Percentiles rank a stretch among this genome's conserved stretches.
These are phyloP conservation scores for Sporothrix inflata DNA, from an alignment of 2,329 filamentous ascomycete species.

Conservation along the genomic window DNA sequence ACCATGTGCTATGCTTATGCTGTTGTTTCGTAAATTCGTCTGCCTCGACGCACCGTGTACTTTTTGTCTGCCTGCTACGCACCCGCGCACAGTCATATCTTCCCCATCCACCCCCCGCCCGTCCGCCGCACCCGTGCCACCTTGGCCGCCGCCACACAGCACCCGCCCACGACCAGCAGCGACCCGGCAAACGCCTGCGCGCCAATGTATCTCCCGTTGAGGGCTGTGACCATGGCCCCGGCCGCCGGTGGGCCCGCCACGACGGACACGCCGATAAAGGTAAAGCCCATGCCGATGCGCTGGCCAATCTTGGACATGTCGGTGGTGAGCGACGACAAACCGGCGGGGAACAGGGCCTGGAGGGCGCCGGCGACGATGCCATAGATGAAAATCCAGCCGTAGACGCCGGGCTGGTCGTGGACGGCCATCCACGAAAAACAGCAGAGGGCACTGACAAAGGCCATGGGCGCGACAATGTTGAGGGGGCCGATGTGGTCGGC, in stretches of 20 bases:
- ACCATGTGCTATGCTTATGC: too few relatives aligned
- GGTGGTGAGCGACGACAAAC: conserved; percentile 53
- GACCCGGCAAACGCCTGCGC: conserved; percentile 56
- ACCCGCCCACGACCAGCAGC: conserved; percentile 43
- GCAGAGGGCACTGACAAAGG: conserved; percentile 46
- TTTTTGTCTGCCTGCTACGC: background rate
- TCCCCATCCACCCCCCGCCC: background rate
- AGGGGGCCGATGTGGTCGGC: conserved; percentile 56
- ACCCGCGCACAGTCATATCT: background rate
- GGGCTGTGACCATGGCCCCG: conserved; percentile 53
- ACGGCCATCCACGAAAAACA: conserved; percentile 53
- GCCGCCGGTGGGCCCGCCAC: conserved; percentile 59
- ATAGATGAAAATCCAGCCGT: conserved; percentile 55
- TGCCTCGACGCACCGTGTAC: background rate
- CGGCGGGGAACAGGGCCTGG: conserved; percentile 57
- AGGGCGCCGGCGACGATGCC: conserved; percentile 55
- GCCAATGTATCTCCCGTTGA: conserved; percentile 51
- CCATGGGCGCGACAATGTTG: conserved; percentile 54
- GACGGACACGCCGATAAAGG: conserved; percentile 52
- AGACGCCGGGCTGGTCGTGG: conserved; percentile 46
- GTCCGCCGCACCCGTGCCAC: conserved; percentile 27
- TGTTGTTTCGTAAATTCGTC: too few relatives aligned
- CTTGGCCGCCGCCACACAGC: conserved; percentile 29
- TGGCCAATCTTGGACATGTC: conserved; percentile 57
- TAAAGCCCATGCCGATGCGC: conserved; percentile 61